Evolutionary conservation across 2,329 filamentous ascomycete species (phyloP), one percentile per base, ranked within the genome.

Genomic region (Cadophora malorum): DNA sequence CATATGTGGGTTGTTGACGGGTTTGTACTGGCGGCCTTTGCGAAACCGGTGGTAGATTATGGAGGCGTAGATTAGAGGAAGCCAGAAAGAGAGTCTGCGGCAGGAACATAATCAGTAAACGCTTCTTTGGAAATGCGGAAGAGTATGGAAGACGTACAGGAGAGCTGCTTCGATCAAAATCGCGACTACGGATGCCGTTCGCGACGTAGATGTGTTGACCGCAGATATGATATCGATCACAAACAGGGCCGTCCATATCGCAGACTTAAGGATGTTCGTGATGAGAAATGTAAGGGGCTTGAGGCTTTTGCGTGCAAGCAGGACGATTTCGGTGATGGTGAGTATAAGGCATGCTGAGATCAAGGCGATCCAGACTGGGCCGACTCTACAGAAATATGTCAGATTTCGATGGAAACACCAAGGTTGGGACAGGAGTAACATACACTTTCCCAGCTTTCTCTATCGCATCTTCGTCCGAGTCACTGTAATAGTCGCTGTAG

Each of bases 61-160:
- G 1, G 68, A 67, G 41, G 72, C 73, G 65, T 76, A 75, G 55
- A 76, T 68, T 8, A 76, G 67, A 8, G 74, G 74, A 19, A 75
- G 63, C 9, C 63, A 68, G 65, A 76, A 75, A 31, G 65, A 67
- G 5, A 75, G 49, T 25, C 74, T 76, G 45, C 35, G 35, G 35
- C 1, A 9, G 35, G 2, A 23, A 16, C 31, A 21, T 23, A 14
- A 55, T 7, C 1, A 25, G 28, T 25, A 52, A 53, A 2, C 16
- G 41, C 64, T 55, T 35, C 9, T 14, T 23, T 25, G n/a, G 28
- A 5, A 2, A 16, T 59, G 25, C 19, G 3, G 12, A 38, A 14
- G 28, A 12, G 50, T 12, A 28, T 45, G 4, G 21, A 4, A 23
- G 8, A 70, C 68, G 3, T 72, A 74, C 71, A 73, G 50, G 45